A percentile compares a stretch with the other conserved stretches of the same genome.
Conservation (phyloP, 371 early-diverging fungal species). For the Rhizopus microsporus region DNA sequence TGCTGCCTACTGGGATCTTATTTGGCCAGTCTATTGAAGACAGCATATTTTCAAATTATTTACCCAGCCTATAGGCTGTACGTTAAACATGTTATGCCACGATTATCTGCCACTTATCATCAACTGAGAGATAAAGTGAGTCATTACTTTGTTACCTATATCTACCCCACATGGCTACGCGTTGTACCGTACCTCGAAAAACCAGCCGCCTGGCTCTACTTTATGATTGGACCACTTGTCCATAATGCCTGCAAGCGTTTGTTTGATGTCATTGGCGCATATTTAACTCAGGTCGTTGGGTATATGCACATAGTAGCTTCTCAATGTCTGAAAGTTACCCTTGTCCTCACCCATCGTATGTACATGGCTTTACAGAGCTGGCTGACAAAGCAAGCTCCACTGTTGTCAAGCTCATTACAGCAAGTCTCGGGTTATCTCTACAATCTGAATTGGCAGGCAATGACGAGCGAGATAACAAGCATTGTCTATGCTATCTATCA, state of each 20-base stretch:
- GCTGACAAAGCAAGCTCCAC: conserved; percentile 23
- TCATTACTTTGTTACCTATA: background rate
- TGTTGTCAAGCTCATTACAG: conserved; percentile 8
- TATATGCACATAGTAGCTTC: background rate
- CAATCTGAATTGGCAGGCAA: conserved; percentile 11
- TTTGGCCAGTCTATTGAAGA: background rate
- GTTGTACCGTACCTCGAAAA: background rate
- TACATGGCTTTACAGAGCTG: conserved; percentile 7
- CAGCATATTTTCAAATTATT: background rate
- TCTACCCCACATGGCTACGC: conserved; percentile 17
- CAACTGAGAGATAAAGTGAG: background rate
- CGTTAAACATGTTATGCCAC: conserved; percentile 21
- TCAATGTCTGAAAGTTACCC: background rate
- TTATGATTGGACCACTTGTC: too few relatives aligned
- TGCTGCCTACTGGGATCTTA: background rate
- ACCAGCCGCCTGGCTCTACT: too few relatives aligned
- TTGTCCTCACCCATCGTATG: background rate
- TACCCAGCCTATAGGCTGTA: conserved; percentile 16
- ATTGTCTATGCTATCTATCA: background rate
- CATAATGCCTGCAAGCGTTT: too few relatives aligned
- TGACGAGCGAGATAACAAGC: background rate
- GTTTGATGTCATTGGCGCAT: too few relatives aligned
- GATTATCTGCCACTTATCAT: conserved; percentile 16
- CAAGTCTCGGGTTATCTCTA: background rate
- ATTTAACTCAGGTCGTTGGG: too few relatives aligned